phyloP scores from a whole-genome alignment of 305 asterid species.

The Fraxinus platypoda region DNA sequence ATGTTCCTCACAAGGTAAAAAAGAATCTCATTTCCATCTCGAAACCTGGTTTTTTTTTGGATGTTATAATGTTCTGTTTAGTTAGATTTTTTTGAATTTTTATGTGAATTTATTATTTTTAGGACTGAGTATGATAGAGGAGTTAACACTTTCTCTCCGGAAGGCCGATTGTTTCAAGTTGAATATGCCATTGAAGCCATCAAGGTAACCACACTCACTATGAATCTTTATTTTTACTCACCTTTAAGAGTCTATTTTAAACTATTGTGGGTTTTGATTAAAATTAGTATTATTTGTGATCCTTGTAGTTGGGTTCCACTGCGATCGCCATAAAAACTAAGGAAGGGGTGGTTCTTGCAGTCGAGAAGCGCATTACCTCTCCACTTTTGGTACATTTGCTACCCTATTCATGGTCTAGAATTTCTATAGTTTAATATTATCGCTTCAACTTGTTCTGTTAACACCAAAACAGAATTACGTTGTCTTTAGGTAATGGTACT shows the following conservation, averaged over 20 bases:
- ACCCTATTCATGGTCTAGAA: neutral
- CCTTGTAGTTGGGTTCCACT: constrained; percentile 76
- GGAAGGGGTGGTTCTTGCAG: constrained; percentile 90
- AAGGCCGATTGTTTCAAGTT: constrained; percentile 87
- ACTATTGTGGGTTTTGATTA: constrained; percentile 4
- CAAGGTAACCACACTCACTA: constrained; percentile 41
- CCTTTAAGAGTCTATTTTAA: neutral
- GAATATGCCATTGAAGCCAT: constrained; percentile 93
- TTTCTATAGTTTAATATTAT: neutral
- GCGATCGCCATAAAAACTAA: constrained; percentile 86
- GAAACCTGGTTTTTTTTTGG: constrained; percentile 7
- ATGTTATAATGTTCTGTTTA: constrained; percentile 7
- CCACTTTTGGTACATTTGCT: constrained; percentile 62
- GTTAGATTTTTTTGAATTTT: neutral
- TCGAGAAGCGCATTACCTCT: constrained; percentile 90
- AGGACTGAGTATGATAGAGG: constrained; percentile 97
- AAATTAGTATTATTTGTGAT: neutral
- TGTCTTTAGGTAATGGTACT: neutral
- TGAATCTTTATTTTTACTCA: neutral
- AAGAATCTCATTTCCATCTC: neutral
- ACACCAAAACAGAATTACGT: neutral
- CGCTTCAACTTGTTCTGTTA: neutral
- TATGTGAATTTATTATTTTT: neutral
- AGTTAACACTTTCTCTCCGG: constrained; percentile 89
- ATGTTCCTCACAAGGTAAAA: constrained; percentile 92